phyloP scores from a whole-genome alignment of 495 filamentous ascomycete genomes.

The Letharia lupina region DNA sequence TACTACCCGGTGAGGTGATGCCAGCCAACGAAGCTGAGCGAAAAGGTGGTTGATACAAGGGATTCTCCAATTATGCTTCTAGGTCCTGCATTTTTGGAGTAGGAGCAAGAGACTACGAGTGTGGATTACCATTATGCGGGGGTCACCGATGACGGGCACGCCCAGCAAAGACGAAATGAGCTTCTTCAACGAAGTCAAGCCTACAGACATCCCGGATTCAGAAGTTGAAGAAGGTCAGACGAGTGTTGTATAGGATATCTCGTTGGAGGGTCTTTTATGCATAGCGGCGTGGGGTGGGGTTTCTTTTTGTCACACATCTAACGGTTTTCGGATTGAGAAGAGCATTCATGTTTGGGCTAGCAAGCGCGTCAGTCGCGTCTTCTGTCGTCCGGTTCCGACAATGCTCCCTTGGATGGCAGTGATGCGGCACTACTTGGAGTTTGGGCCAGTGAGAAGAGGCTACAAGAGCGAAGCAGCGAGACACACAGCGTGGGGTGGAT shows the following conservation, averaged over 20 bases:
- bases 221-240: background rate
- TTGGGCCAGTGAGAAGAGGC: background rate
- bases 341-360: background rate
- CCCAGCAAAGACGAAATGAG: background rate
- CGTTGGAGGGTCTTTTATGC: background rate
- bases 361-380: background rate
- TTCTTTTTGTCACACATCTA: background rate
- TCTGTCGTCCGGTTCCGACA: background rate
- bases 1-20: slow-evolving; percentile 34
- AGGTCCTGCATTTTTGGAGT: background rate
- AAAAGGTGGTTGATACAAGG: slow-evolving; percentile 38
- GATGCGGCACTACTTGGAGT: background rate
- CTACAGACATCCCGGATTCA: background rate
- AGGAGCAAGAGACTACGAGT: background rate
- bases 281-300: background rate
- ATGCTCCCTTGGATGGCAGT: background rate
- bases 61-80: background rate
- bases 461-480: background rate
- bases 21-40: slow-evolving; percentile 43
- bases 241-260: background rate
- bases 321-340: slow-evolving; percentile 1
- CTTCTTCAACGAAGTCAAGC: slow-evolving; percentile 4
- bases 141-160: background rate
- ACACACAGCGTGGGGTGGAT: background rate
- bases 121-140: background rate